Evolutionary conservation across 1,284 basidiomycete genomes (phyloP), one percentile per base, ranked within the genome.

Genomic region (Athelia psychrophila): DNA sequence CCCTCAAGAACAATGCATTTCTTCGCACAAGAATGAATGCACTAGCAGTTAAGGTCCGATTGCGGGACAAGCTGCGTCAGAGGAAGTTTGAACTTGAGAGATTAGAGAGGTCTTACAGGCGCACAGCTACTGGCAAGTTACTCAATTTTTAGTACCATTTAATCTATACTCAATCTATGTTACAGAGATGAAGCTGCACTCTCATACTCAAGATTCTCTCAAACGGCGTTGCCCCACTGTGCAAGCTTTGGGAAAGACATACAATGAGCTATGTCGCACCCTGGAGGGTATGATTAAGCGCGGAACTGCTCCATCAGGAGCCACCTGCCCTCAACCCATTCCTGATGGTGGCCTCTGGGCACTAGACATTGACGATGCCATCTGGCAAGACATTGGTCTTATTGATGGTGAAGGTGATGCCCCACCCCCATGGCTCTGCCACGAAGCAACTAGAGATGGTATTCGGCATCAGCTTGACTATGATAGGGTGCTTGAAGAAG

Each of bases 41-140:
- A 13, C 44, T 36, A 2, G 56, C 61, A 4, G 18, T 65, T 6
- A 66, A 66, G 38, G 49, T 46, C 2, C 45, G 60, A 9, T 48
- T 66, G 3, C 49, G 54, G 15, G 59, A 63, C 20, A 45, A 49
- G 6, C 51, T 66, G 15, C 49, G 57, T 2, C 48, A 60, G 13
- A 44, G 56, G 2, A 64, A 63, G 45, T 66, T 64, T 54, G 59
- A 66, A 50, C 44, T 62, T 12, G 60, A 63, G 22, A 42, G 36
- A 18, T 27, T 64, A 1, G 60, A 65, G 50, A 49, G 55, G 4
- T 50, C 53, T 1, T 60, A 56, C 38, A 24, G 54, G n/a, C 50
- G 50, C 15, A 57, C 51, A 6, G 25, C 24, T 10, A 46, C 9
- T 27, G 44, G 44, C 24, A 10, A 10, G 24, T 16, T 30, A 5